Evolutionary conservation across 331 rosid species (phyloP).

Genomic region (Phaseolus coccineus): DNA sequence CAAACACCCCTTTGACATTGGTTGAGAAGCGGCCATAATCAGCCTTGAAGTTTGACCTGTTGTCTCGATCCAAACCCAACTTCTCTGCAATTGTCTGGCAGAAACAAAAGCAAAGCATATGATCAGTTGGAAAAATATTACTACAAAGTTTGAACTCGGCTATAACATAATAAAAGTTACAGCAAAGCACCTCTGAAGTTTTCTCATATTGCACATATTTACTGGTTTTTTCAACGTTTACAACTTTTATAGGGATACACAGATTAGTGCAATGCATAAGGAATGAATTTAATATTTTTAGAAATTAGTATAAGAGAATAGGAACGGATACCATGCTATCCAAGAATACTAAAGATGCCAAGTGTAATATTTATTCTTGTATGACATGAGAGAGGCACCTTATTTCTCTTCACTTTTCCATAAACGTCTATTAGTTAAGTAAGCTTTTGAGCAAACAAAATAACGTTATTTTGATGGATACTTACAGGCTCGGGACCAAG

Average conservation of each 20-base stretch:
- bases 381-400: not conserved
- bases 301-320: too few relatives aligned
- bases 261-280: too few relatives aligned
- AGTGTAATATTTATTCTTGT: too few relatives aligned
- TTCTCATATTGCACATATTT: too few relatives aligned
- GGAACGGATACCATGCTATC: too few relatives aligned
- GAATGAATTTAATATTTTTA: too few relatives aligned
- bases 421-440: not conserved
- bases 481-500: conserved; percentile 96
- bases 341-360: too few relatives aligned
- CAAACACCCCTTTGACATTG: conserved; percentile 76
- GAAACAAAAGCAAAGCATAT: not conserved
- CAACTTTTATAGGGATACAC: too few relatives aligned
- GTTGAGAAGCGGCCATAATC: conserved; percentile 92
- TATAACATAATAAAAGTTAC: not conserved
- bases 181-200: too few relatives aligned
- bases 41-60: conserved; percentile 88
- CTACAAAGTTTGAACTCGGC: not conserved
- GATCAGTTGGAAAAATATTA: conserved; percentile 4
- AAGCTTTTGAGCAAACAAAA: not conserved
- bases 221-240: too few relatives aligned
- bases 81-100: conserved; percentile 77
- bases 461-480: conserved; percentile 20
- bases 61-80: conserved; percentile 80
- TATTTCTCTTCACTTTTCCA: not conserved